phyloP scores from a whole-genome alignment of 2,329 filamentous ascomycete genomes.

The Colletotrichum ledebouriae region DNA sequence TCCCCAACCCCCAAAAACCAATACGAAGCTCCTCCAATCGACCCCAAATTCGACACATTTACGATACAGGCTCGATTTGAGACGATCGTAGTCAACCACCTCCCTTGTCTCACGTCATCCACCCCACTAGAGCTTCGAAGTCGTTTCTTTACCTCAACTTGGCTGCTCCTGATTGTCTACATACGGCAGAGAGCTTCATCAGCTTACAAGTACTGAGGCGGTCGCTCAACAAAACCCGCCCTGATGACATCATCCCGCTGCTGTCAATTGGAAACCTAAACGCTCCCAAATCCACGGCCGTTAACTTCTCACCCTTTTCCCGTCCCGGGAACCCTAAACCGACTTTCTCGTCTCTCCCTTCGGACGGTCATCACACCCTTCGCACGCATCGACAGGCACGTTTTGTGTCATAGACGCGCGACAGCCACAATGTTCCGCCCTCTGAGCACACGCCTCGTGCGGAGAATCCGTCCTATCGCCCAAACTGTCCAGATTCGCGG shows the following conservation, averaged over 20 bases:
- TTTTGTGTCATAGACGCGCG: background rate
- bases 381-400: background rate
- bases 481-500: conserved; percentile 24
- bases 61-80: conserved; percentile 11
- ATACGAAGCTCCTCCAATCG: conserved; percentile 22
- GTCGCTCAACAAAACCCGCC: conserved; percentile 18
- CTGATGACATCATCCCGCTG: conserved; percentile 32
- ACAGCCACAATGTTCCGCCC: conserved; percentile 40
- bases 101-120: conserved; percentile 33
- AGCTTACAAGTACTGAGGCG: background rate
- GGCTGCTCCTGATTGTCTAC: conserved; percentile 19
- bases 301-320: background rate
- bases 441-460: conserved; percentile 39
- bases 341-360: background rate
- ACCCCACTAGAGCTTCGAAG: conserved; percentile 27
- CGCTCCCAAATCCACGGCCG: background rate
- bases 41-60: conserved; percentile 22
- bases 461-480: conserved; percentile 33
- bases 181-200: conserved; percentile 20
- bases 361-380: background rate
- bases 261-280: conserved; percentile 9
- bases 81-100: conserved; percentile 31
- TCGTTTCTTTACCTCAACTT: conserved; percentile 21
- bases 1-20: conserved; percentile 19
- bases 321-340: background rate